Evolutionary conservation across 106 monocot genomes (phyloP), one percentile per base, ranked within the genome.

Genomic region (Phalaenopsis aphrodite): DNA sequence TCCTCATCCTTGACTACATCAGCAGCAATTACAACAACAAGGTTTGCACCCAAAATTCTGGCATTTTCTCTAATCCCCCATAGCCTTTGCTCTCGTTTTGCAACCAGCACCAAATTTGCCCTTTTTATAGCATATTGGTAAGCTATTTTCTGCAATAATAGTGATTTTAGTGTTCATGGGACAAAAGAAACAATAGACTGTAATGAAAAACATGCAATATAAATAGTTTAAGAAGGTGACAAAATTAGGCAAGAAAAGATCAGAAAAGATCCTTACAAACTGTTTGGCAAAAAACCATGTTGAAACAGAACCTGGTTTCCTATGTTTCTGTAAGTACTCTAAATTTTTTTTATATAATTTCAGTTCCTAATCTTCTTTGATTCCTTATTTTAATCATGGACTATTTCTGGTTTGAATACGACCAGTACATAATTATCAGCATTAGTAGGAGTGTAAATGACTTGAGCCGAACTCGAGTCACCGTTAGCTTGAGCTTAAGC

Each of bases 1-100:
- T 95, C 95, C 72, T 95, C 95, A 77, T 90, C 92, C 77, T 92
- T 92, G 72, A 95, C 92, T 8, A 95, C 95, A 58, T 95, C 95
- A 39, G 95, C 95, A 12, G 95, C 90, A 84, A 92, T 86, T 15
- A 92, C 83, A 47, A 90, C 81, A 4, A 95, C 95, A 48, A 81
- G 81, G 21, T 82, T 87, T 11, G 93, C 90, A 18, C 95, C 95
- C 41, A 95, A 58, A 24, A 85, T 55, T 42, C 87, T 80, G 1
- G 82, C 83, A 57, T 95, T 95, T 57, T 95, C 95, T 43, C 95
- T 87, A 58, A 92, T 89, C 18, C 88, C 90, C 45, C 85, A 77
- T 8, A 95, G 89, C 75, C 95, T 85, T 3, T 84, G 75, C 55
- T 95, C 95, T 55, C 92, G 84, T 75, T 86, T 84, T 7, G 95